Evolutionary conservation across 2,329 filamentous ascomycete species (phyloP), one percentile per base, ranked within the genome.

Genomic region (Alternaria infectoria): DNA sequence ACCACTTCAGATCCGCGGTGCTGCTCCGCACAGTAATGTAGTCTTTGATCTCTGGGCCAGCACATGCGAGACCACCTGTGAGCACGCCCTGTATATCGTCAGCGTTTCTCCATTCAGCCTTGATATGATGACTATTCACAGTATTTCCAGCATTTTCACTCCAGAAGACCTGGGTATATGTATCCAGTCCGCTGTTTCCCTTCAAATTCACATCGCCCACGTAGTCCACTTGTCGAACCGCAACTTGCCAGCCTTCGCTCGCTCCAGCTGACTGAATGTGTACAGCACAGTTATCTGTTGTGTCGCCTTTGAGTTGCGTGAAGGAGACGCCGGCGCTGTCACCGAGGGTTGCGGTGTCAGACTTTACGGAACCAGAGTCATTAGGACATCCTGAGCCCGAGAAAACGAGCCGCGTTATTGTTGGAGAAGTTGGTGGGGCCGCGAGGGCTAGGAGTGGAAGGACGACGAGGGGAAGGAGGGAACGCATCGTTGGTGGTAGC

Each of bases 101-200:
- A 46, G 40, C 11, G 30, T 10, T 25, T 11, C 32, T 44, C 43
- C 43, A n/a, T 28, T 23, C 12, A 3, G 8, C 47, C 28, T 7
- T 15, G 32, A 54, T 15, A 17, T 50, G 46, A 57, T 12, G 54
- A 25, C 17, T 40, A 69, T 73, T 59, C 54, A 77, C 75, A 11
- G 75, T 77, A 32, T 73, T 66, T 6, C 61, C 65, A 36, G 75
- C 75, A 36, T 74, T 68, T 26, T 77, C 72, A 54, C 75, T 77
- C 71, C 71, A 77, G 40, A 68, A 77, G 6, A 73, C 65, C 23
- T 70, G 65, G 13, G 74, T 76, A 40, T 68, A 69, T 2, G 67
- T 69, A 56, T 76, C 71, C 19, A 77, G 43, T 25, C 68, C 64
- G 12, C 66, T 72, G 11, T 69, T 67, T n/a, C 70, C 63, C 49